Conservation (phyloP, 306 rosid species). For the Lathyrus aphaca region DNA sequence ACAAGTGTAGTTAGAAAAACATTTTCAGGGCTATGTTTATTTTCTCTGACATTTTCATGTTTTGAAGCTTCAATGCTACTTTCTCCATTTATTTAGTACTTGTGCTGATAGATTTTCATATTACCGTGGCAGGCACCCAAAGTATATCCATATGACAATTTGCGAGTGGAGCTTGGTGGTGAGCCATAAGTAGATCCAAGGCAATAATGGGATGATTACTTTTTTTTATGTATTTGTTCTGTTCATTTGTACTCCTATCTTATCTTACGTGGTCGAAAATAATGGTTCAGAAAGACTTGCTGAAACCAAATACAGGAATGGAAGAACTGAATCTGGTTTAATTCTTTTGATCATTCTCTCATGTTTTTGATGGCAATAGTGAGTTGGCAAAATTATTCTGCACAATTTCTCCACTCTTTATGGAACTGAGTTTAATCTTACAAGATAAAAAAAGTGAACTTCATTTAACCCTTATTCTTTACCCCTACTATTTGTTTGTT, state of each 20-base stretch:
- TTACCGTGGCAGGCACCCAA: constrained; percentile 69
- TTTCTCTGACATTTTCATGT: constrained; percentile 17
- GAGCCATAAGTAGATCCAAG: constrained; percentile 59
- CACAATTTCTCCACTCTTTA: not conserved
- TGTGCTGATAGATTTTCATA: constrained; percentile 31
- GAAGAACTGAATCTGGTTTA: constrained; percentile 25
- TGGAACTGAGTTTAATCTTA: not conserved
- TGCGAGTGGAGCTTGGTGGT: constrained; percentile 90
- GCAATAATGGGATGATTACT: constrained; percentile 32
- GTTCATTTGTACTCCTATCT: constrained; percentile 35
- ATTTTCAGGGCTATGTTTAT: not conserved
- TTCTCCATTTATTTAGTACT: constrained; percentile 22
- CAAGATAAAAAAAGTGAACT: not conserved
- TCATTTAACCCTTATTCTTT: not conserved
- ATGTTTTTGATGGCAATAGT: constrained; percentile 21
- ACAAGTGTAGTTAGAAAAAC: not conserved
- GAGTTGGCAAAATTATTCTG: constrained; percentile 11
- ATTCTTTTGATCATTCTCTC: constrained; percentile 23
- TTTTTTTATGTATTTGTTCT: constrained; percentile 46
- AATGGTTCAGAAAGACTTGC: constrained; percentile 40
- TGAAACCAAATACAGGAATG: constrained; percentile 37
- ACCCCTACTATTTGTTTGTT: not conserved
- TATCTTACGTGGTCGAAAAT: constrained; percentile 41
- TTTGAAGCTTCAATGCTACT: constrained; percentile 23
- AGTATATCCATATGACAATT: constrained; percentile 90